Evolutionary conservation across 225 moss, liverwort and hornwort genomes (phyloP).

Genomic region (Antitrichia curtipendula): DNA sequence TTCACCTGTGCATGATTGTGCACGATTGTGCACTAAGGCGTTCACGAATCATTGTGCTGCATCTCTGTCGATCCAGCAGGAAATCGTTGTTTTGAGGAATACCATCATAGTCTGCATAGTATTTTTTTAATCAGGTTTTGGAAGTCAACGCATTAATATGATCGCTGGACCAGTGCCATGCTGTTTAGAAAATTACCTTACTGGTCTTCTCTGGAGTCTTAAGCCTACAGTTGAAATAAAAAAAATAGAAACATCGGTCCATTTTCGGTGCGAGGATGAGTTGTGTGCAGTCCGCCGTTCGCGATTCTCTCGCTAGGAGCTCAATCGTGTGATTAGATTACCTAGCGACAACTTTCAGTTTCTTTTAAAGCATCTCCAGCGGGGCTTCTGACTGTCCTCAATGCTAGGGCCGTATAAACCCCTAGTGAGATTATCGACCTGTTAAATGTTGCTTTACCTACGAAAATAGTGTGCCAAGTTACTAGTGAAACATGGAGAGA

Average conservation of each 20-base stretch:
- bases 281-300: conserved; percentile 1
- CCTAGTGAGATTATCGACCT: not conserved
- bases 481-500: not conserved
- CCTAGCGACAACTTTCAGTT: not conserved
- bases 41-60: not conserved
- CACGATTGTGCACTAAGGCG: no score
- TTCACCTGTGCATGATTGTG: not conserved
- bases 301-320: not conserved
- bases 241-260: not conserved
- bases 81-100: not conserved
- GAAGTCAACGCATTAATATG: conserved; percentile 6
- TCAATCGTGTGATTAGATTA: not conserved
- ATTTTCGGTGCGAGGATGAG: not conserved
- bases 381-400: not conserved
- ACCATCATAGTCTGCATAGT: not conserved
- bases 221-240: not conserved
- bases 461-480: not conserved
- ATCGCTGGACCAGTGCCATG: not conserved
- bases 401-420: not conserved
- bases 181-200: not conserved
- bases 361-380: not conserved
- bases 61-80: not conserved
- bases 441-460: not conserved
- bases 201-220: not conserved
- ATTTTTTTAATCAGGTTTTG: not conserved